Conservation (phyloP, 306 rosid genomes). For the Castanopsis chinensis region DNA sequence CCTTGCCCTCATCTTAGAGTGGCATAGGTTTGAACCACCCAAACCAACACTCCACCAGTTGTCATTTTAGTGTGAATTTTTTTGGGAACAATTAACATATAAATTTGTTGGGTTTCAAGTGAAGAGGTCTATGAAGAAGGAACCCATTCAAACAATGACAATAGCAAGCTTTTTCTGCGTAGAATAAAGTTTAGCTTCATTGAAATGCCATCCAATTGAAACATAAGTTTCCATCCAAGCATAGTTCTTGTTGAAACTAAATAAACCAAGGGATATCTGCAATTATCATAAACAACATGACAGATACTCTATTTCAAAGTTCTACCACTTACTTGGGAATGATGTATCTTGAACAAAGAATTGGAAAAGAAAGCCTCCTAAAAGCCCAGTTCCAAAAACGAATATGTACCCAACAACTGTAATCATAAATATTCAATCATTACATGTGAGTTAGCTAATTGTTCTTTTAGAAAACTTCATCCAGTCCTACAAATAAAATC, state of each 20-base stretch:
- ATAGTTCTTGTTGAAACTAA: neutral
- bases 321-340: conserved; percentile 72
- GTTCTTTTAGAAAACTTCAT: neutral
- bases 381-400: conserved; percentile 84
- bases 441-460: conserved; percentile 17
- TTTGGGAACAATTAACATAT: neutral
- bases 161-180: neutral
- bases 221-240: neutral
- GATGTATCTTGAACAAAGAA: conserved; percentile 64
- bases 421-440: conserved; percentile 13
- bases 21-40: neutral
- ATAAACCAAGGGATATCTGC: neutral
- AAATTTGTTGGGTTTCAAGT: neutral
- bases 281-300: neutral
- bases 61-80: neutral
- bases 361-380: conserved; percentile 77
- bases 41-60: neutral
- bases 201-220: neutral
- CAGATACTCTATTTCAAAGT: conserved; percentile 1
- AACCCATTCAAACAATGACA: neutral
- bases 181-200: conserved; percentile 1
- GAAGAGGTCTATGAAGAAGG: neutral
- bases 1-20: neutral
- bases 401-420: conserved; percentile 73
- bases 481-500: neutral